A percentile compares a stretch with the other conserved stretches of the same genome.
phyloP scores from a whole-genome alignment of 768 basidiomycete species.

The Boletus pseudo-olivaceus region DNA sequence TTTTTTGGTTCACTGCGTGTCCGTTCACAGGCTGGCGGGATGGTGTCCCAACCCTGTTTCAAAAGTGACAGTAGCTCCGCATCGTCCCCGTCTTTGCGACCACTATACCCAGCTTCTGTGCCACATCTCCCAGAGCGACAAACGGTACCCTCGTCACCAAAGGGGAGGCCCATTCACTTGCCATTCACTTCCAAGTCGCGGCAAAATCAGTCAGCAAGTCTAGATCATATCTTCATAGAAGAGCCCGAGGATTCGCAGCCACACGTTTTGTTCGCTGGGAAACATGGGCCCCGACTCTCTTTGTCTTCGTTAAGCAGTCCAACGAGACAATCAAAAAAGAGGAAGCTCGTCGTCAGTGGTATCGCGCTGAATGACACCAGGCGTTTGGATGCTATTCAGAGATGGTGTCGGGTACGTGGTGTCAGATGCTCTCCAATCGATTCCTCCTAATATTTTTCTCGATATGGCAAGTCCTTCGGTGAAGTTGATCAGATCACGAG shows the following conservation, averaged over 20 bases:
- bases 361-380: constrained; percentile 55
- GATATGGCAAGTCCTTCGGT: constrained; percentile 57
- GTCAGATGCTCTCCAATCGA: not conserved
- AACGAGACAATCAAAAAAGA: constrained; percentile 49
- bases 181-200: constrained; percentile 28
- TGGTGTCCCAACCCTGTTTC: constrained; percentile 34
- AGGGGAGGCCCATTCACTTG: constrained; percentile 29
- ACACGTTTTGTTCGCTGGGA: constrained; percentile 29
- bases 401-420: constrained; percentile 69
- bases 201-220: constrained; percentile 8
- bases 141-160: constrained; percentile 28
- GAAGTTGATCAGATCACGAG: constrained; percentile 69
- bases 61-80: constrained; percentile 23
- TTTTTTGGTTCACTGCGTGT: constrained; percentile 34
- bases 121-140: constrained; percentile 40
- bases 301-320: constrained; percentile 33
- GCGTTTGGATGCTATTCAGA: constrained; percentile 64
- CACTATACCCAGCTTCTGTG: constrained; percentile 35
- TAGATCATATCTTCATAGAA: constrained; percentile 25
- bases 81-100: constrained; percentile 37
- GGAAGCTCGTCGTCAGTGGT: constrained; percentile 67
- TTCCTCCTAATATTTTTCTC: constrained; percentile 6
- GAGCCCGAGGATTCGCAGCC: constrained; percentile 28
- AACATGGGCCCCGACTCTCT: constrained; percentile 26
- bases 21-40: constrained; percentile 24